Conservation (phyloP, 1,284 basidiomycete species). For the Gymnopus androsaceus region DNA sequence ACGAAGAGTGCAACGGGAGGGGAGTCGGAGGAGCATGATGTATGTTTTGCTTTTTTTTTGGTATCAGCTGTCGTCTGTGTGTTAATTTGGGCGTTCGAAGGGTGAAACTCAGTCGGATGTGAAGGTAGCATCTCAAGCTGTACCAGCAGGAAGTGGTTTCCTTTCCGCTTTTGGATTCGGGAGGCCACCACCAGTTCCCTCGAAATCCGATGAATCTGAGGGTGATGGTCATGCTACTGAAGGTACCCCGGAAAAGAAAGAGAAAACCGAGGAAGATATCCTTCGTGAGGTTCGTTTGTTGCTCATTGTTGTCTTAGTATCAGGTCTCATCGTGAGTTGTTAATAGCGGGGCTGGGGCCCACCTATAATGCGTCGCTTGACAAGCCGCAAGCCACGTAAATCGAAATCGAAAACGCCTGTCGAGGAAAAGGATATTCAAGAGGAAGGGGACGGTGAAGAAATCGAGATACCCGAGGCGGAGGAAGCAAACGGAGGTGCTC, state of each 20-base stretch:
- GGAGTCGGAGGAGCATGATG: slow-evolving; percentile 5
- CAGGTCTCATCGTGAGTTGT: not conserved
- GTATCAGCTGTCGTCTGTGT: not conserved
- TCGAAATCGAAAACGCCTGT: not conserved
- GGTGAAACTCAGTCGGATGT: not conserved
- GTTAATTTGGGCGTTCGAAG: too few species aligned
- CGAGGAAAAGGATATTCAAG: slow-evolving; percentile 11
- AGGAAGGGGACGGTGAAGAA: slow-evolving; percentile 17
- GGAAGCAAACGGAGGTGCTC: slow-evolving; percentile 12
- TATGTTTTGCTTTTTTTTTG: not conserved
- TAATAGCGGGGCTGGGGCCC: slow-evolving; percentile 14
- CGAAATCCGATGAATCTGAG: slow-evolving; percentile 1
- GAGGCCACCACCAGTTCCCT: not conserved
- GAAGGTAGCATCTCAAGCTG: not conserved
- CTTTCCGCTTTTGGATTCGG: slow-evolving; percentile 9
- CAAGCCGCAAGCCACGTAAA: slow-evolving; percentile 7
- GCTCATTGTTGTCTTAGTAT: not conserved
- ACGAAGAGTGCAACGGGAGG: not conserved
- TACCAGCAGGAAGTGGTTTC: not conserved
- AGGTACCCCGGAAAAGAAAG: not conserved
- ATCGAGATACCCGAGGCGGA: slow-evolving; percentile 16
- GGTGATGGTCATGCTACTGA: not conserved
- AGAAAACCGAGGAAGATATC: slow-evolving; percentile 15
- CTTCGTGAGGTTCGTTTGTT: slow-evolving; percentile 12
- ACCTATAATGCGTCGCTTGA: slow-evolving; percentile 14